Base-by-base conservation (phyloP, 2,329 filamentous ascomycete species). In the Sporothrix euskadiensis region DNA sequence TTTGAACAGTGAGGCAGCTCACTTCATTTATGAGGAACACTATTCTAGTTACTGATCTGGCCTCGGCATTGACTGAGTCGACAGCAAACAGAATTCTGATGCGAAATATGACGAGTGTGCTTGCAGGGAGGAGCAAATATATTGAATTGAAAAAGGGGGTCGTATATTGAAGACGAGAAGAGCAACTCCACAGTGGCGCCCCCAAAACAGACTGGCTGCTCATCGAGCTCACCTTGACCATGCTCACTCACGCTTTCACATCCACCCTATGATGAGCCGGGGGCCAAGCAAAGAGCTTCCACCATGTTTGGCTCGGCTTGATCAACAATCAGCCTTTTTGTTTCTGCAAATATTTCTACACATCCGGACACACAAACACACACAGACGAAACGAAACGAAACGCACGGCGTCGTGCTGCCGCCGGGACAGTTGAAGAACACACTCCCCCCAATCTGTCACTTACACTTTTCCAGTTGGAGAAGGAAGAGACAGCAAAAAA, bases 231-330 rank as follows among this genome's bases (percentile, higher is more conserved):
- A 63, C 32, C 19, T 59, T 65, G 35, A 56, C 10, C 39, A 65
- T 65, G 59, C n/a, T 41, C 35, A 32, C 32, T 39, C 19, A 35
- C 35, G 35, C 35, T 35, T 63, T n/a, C 9, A n/a, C 19, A n/a
- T 57, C n/a, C 54, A 30, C 44, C 30, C 12, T 59, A 6, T 14
- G 35, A 63, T 22, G 59, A 63, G 59, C 59, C 57, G 32, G 32
- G 8, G 41, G 59, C 32, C 65, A 69, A 69, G 49, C 44, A 69
- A 35, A 35, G n/a, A 8, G 22, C n/a, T 68, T 35, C 19, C 63
- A 44, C 6, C 63, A 44, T 16, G 4, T 22, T 22, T 39, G 32
- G 59, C 32, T 22, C n/a, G 32, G 59, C 59, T 14, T 44, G 41
- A 44, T 44, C 35, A 22, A 41, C 9, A 9, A 61, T 22, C 35